Base-by-base conservation (phyloP, 345 rosid genomes). In the Cardiospermum halicacabum region DNA sequence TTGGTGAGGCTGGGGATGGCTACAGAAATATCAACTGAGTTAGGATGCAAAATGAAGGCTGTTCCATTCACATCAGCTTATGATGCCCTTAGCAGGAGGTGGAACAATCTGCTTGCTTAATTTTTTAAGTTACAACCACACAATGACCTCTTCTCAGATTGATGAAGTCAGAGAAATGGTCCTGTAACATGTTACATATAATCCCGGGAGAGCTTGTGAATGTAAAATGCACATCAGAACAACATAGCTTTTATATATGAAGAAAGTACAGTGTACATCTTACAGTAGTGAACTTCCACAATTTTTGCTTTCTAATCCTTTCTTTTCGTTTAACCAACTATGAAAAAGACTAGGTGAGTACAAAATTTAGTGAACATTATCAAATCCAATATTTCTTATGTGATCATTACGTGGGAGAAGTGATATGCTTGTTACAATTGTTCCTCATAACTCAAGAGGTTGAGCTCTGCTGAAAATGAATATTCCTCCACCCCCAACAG, bases 401-500 rank as follows among this genome's bases (percentile, higher is more conserved):
- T 28, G n/a, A n/a, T n/a, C n/a, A n/a, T n/a, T n/a, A n/a, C n/a
- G n/a, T 4, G 22, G 37, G 4, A 26, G 24, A 11, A 7, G 10
- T 8, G 22, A 30, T 39, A 7, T 2, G 7, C 3, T 39, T 6
- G 62, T 36, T 3, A 25, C 15, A 24, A 32, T 50, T 60, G 47
- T 61, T 69, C 68, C 48, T 79, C 79, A 85, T 4, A 82, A 74
- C 37, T 83, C 53, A 3, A 92, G 85, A 55, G 96, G 84, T 74
- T 89, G 96, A 73, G 93, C 81, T 70, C 71, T 84, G 31, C 93
- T 88, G 72, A 92, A 92, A 55, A 92, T 80, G 72, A 92, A 89
- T 22, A 87, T 85, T 59, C 98, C 96, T n/a, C 96, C 98, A 47
- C 98, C 90, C 51, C 98, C 98, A 56, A 89, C 89, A 9, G 97